Evolutionary conservation across 495 filamentous ascomycete genomes (phyloP).

Genomic region (Tuber aestivum): DNA sequence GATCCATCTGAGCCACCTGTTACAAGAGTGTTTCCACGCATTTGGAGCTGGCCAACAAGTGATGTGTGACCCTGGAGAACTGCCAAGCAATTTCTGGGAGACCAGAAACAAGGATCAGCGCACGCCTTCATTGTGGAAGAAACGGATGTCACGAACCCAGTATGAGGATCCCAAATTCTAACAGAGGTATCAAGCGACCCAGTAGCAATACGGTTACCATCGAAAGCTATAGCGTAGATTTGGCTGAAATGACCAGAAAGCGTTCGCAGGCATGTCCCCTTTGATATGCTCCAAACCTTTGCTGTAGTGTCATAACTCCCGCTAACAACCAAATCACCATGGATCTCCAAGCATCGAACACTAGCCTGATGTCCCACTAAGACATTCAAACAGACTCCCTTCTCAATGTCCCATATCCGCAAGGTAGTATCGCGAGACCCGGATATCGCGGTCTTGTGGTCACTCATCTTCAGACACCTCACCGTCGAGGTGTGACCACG

Average conservation of each 20-base stretch:
- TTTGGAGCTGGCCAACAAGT: conserved; percentile 92
- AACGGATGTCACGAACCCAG: conserved; percentile 58
- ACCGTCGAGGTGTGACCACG: conserved; percentile 95
- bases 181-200: conserved; percentile 96
- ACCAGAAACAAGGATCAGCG: background rate
- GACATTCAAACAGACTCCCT: conserved; percentile 82
- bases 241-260: conserved; percentile 96
- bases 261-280: conserved; percentile 82
- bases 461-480: conserved; percentile 95
- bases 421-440: conserved; percentile 93
- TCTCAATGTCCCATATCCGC: conserved; percentile 86
- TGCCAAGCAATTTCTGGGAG: conserved; percentile 66
- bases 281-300: conserved; percentile 92
- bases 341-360: conserved; percentile 90
- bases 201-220: conserved; percentile 87
- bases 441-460: conserved; percentile 85
- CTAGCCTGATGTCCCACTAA: conserved; percentile 94
- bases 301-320: conserved; percentile 97
- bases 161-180: conserved; percentile 88
- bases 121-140: background rate
- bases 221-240: conserved; percentile 97
- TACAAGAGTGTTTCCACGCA: conserved; percentile 87
- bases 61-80: conserved; percentile 96
- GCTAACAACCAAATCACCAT: conserved; percentile 90
- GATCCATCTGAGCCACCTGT: conserved; percentile 95